Base-by-base conservation (phyloP, 768 basidiomycete genomes). In the Termitomyces sp. region DNA sequence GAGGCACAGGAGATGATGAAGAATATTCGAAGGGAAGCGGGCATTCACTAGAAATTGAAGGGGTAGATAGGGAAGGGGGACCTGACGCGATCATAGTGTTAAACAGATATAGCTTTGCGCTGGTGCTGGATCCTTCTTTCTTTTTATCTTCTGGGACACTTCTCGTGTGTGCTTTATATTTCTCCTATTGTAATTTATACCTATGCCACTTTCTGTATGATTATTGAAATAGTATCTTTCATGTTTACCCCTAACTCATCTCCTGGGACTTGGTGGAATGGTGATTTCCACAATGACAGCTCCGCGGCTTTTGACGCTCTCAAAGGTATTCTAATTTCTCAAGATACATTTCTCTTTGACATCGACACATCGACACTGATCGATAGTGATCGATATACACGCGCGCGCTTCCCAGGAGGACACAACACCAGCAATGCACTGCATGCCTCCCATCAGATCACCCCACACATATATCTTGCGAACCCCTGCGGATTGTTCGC, bases 1-100 rank as follows among this genome's bases (percentile, higher is more conserved):
- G 64, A 65, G 54, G 64, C 64, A 3, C 44, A 52, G 31, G 23
- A 42, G 21, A 49, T 65, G 32, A 52, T 59, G 23, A 32, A 43
- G 46, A 43, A 35, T 21, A 59, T 65, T 47, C 34, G 41, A 27
- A 53, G n/a, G 45, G n/a, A 14, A 37, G 6, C 58, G 53, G 58
- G 43, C 47, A 27, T 63, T 63, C 27, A 51, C 60, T 34, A 48
- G 32, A 34, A n/a, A 48, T 34, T 4, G 42, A 53, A 58, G 52
- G 59, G 38, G 53, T 46, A 10, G 37, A 23, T 5, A 31, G 41
- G 9, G 53, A 41, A 0, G n/a, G 14, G 1, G 31, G 40, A 21
- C 19, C 35, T 35, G 43, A 43, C 1, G 32, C 43, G 8, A 27
- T 44, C 11, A 29, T 56, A 48, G 40, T 53, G 29, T 31, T 32